These are phyloP conservation scores for Sonneratia alba DNA, from an alignment of 345 rosid species.

Conservation along the genomic window DNA sequence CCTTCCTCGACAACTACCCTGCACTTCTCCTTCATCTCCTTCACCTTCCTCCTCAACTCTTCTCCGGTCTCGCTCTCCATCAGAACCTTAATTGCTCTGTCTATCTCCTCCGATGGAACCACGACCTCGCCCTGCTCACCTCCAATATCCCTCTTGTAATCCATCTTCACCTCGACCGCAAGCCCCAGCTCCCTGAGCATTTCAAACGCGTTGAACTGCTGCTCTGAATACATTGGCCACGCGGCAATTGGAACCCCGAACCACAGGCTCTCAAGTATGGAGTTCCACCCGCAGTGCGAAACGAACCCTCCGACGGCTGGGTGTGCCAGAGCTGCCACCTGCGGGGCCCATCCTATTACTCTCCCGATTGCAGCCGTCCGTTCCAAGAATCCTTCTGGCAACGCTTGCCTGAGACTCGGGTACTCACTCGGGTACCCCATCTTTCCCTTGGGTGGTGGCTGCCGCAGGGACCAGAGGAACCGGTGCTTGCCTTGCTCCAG, in stretches of 20 bases:
- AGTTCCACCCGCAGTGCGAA: conserved; percentile 59
- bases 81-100: conserved; percentile 26
- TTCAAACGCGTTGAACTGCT: conserved; percentile 47
- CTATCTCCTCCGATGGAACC: conserved; percentile 22
- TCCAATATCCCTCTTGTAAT: conserved; percentile 6
- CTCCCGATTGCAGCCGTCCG: conserved; percentile 29
- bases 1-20: conserved; percentile 29
- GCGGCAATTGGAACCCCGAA: conserved; percentile 38
- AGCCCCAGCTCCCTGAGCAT: conserved; percentile 32
- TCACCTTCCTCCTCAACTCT: conserved; percentile 25
- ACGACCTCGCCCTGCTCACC: background rate
- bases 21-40: conserved; percentile 21
- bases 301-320: conserved; percentile 41
- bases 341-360: conserved; percentile 53
- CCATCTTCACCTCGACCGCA: conserved; percentile 19
- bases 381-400: conserved; percentile 45
- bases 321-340: conserved; percentile 14
- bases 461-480: conserved; percentile 44
- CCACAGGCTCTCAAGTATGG: conserved; percentile 44
- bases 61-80: conserved; percentile 26
- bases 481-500: conserved; percentile 29
- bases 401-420: conserved; percentile 16
- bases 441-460: conserved; percentile 3
- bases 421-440: conserved; percentile 13
- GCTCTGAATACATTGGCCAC: conserved; percentile 47